A percentile compares a stretch with the other conserved stretches of the same genome.
phyloP scores from a whole-genome alignment of 2,329 filamentous ascomycete genomes.

The Xylaria sp. region DNA sequence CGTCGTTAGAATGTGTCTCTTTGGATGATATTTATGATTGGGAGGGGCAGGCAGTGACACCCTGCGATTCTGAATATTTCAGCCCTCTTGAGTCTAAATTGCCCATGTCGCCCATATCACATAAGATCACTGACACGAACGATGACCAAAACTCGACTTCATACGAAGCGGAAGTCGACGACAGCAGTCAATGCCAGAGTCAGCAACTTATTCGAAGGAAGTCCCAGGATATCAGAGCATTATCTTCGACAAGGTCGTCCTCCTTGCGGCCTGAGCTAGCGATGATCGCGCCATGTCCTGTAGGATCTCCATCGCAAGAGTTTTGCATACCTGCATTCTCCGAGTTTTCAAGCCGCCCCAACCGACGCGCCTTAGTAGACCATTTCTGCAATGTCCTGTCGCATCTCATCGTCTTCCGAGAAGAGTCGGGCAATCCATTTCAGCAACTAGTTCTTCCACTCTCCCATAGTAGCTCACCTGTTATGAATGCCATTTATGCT shows the following conservation, averaged over 20 bases:
- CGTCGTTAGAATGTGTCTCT: conserved; percentile 30
- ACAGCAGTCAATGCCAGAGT: conserved; percentile 33
- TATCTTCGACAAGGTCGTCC: conserved; percentile 43
- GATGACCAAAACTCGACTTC: conserved; percentile 18
- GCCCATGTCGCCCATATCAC: conserved; percentile 38
- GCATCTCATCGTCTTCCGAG: conserved; percentile 72
- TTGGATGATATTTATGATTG: conserved; percentile 40
- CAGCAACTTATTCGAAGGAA: conserved; percentile 40
- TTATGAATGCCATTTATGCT: conserved; percentile 87
- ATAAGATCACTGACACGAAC: conserved; percentile 14
- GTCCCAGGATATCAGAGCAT: conserved; percentile 38
- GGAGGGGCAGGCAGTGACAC: conserved; percentile 38
- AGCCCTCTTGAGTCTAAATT: conserved; percentile 41
- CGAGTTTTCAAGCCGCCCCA: conserved; percentile 66
- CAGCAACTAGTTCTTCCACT: conserved; percentile 71
- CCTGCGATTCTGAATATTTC: conserved; percentile 39
- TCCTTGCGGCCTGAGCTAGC: conserved; percentile 53
- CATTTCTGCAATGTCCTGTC: conserved; percentile 73
- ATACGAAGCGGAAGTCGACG: conserved; percentile 28
- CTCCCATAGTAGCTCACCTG: conserved; percentile 63
- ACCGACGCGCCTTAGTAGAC: conserved; percentile 67
- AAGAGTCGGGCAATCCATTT: conserved; percentile 72
- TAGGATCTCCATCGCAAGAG: conserved; percentile 59
- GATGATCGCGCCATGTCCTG: conserved; percentile 55
- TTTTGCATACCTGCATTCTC: conserved; percentile 64